Conservation (phyloP, 1,139 yeast genomes). For the Debaryomyces fabryi region DNA sequence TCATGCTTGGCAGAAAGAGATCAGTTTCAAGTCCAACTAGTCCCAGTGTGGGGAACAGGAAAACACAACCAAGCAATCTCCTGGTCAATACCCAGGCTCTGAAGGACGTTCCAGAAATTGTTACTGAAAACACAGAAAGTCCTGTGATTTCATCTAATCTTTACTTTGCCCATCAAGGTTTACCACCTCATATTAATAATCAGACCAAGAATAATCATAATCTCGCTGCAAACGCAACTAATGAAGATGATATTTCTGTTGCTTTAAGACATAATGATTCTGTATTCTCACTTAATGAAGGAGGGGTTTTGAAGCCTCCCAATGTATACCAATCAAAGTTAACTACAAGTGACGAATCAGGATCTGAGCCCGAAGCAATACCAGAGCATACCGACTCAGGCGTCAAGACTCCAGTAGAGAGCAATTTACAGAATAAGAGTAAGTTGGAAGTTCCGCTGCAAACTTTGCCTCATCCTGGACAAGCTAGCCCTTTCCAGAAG, state of each 20-base stretch:
- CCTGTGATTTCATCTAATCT: conserved; percentile 47
- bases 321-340: conserved; percentile 17
- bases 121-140: conserved; percentile 17
- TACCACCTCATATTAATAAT: conserved; percentile 51
- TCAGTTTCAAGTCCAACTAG: conserved; percentile 26
- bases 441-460: conserved; percentile 3
- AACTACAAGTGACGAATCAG: conserved; percentile 16
- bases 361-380: conserved; percentile 9
- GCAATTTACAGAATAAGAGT: neutral
- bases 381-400: neutral
- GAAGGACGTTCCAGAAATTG: conserved; percentile 10
- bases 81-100: neutral
- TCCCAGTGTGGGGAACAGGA: conserved; percentile 9
- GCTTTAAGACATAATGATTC: conserved; percentile 49
- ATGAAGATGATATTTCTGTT: conserved; percentile 32
- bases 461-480: conserved; percentile 4
- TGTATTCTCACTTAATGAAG: conserved; percentile 35
- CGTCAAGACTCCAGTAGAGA: neutral
- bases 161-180: conserved; percentile 57
- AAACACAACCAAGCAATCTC: conserved; percentile 4
- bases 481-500: conserved; percentile 45
- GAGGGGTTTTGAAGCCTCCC: conserved; percentile 32
- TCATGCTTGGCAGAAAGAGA: conserved; percentile 26
- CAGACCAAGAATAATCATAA: conserved; percentile 31
- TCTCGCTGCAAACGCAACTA: conserved; percentile 13